Evolutionary conservation across 1,284 basidiomycete genomes (phyloP).

Genomic region (Garcileccinum viscosum): DNA sequence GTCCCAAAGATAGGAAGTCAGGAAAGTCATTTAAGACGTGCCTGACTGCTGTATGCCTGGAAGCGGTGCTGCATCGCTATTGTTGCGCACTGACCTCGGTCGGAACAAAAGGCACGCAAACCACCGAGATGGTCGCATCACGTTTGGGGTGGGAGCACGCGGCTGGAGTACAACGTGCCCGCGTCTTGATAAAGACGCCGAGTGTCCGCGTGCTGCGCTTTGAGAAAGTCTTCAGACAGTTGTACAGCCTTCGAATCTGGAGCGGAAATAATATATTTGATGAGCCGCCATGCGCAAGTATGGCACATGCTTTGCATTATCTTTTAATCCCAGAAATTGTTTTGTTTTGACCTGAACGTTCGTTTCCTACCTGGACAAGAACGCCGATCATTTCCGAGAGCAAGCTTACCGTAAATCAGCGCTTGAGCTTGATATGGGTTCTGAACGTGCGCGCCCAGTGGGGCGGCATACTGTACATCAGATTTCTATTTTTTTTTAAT

Average conservation of each 20-base stretch:
- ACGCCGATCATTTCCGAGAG: conserved; percentile 19
- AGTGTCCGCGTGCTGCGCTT: not conserved
- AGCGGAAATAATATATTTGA: not conserved
- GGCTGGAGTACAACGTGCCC: conserved; percentile 13
- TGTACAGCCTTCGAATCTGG: not conserved
- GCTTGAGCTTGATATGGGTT: conserved; percentile 4
- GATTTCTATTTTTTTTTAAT: conserved; percentile 6
- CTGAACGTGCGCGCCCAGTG: not conserved
- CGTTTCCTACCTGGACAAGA: conserved; percentile 1
- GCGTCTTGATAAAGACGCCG: conserved; percentile 5
- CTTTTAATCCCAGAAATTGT: not conserved
- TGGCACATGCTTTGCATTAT: not conserved
- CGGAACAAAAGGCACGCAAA: conserved; percentile 9
- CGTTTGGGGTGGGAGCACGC: conserved; percentile 17
- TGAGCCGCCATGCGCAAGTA: not conserved
- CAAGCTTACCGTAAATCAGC: conserved; percentile 5
- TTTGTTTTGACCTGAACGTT: not conserved
- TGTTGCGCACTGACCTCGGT: conserved; percentile 1
- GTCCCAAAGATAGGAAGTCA: not conserved
- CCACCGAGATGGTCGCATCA: conserved; percentile 6
- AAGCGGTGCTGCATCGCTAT: not conserved
- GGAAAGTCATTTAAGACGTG: not conserved
- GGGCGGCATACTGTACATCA: not conserved
- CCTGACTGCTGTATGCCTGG: conserved; percentile 7
- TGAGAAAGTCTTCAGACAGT: not conserved